A percentile compares a stretch with the other conserved stretches of the same genome.
Evolutionary conservation across 176 grass and related monocot species (phyloP).

Genomic region (Alopecurus myosuroides): DNA sequence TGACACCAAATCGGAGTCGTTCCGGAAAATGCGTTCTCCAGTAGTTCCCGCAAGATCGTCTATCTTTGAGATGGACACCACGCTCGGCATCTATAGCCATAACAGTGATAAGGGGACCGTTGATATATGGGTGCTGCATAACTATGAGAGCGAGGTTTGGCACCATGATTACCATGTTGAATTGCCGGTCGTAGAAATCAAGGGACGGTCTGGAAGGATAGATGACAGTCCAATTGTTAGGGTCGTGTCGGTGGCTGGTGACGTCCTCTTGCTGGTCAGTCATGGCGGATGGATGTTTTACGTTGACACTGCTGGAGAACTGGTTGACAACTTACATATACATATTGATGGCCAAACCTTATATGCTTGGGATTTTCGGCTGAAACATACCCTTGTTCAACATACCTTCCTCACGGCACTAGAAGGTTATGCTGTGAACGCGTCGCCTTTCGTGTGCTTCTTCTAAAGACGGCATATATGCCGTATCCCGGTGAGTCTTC

Average conservation of each 20-base stretch:
- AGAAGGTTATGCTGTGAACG: no score
- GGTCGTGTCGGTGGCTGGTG: background rate
- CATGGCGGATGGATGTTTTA: background rate
- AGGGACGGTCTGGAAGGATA: background rate
- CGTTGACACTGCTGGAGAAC: background rate
- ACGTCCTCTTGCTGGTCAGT: background rate
- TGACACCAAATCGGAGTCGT: background rate
- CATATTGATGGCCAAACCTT: no score
- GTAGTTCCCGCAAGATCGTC: background rate
- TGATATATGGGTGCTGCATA: background rate
- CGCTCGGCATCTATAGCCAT: background rate
- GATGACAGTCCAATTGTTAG: no score
- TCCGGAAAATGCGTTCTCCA: background rate
- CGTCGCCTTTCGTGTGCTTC: no score
- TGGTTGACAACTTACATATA: no score
- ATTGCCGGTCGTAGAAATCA: background rate
- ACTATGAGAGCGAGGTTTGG: background rate
- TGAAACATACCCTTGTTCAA: no score
- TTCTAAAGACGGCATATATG: no score
- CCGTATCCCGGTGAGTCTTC: no score
- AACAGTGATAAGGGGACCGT: background rate
- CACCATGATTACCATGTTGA: background rate
- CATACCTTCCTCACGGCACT: no score
- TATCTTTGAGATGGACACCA: background rate
- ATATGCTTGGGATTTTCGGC: no score